Conservation (phyloP, 1,139 yeast species). For the Kodamaea alishanica region DNA sequence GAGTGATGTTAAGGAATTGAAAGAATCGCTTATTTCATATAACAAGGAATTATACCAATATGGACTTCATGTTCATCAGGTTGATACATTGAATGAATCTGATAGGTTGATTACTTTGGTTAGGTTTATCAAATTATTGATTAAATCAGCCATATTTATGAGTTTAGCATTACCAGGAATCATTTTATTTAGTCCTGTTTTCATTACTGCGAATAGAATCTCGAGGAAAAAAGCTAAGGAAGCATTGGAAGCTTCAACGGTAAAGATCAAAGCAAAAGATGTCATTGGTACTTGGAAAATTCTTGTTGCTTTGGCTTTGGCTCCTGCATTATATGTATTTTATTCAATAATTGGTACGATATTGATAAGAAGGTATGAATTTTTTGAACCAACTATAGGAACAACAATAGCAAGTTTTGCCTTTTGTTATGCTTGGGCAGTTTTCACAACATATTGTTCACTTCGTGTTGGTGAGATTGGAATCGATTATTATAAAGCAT, state of each 20-base stretch:
- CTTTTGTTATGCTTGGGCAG: slow-evolving; percentile 32
- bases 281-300: slow-evolving; percentile 48
- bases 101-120: slow-evolving; percentile 44
- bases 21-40: slow-evolving; percentile 60
- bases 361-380: slow-evolving; percentile 21
- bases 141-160: slow-evolving; percentile 52
- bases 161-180: slow-evolving; percentile 80
- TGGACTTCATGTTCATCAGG: slow-evolving; percentile 87
- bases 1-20: slow-evolving; percentile 60
- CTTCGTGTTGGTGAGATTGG: slow-evolving; percentile 43
- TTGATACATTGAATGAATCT: slow-evolving; percentile 56
- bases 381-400: neutral
- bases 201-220: slow-evolving; percentile 68
- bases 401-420: neutral
- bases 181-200: slow-evolving; percentile 80
- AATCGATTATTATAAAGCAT: slow-evolving; percentile 38
- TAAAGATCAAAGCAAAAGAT: slow-evolving; percentile 86
- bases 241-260: slow-evolving; percentile 86
- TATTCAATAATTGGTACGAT: slow-evolving; percentile 39
- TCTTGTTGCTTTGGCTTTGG: slow-evolving; percentile 42
- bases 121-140: slow-evolving; percentile 50
- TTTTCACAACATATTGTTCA: slow-evolving; percentile 42
- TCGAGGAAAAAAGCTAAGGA: slow-evolving; percentile 68
- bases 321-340: slow-evolving; percentile 41
- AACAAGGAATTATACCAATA: slow-evolving; percentile 63